These are phyloP conservation scores for Aspergillus sclerotioniger DNA, from an alignment of 495 filamentous ascomycete genomes.

Conservation along the genomic window DNA sequence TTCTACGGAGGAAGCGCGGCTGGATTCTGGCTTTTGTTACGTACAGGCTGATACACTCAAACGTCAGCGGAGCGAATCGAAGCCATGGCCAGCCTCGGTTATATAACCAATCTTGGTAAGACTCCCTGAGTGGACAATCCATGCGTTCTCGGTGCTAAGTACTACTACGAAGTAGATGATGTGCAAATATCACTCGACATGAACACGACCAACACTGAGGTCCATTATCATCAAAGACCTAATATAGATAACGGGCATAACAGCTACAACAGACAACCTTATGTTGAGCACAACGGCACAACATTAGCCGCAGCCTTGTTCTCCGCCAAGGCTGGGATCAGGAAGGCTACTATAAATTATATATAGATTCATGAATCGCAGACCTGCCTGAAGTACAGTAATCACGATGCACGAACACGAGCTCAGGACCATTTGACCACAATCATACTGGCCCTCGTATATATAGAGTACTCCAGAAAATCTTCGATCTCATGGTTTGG, in stretches of 20 bases:
- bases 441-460: too few species aligned
- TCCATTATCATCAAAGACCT: neutral
- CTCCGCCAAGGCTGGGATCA: too few species aligned
- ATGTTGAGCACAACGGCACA: too few species aligned
- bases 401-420: too few species aligned
- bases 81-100: slow-evolving; percentile 24
- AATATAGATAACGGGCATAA: neutral
- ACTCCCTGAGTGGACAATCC: slow-evolving; percentile 13
- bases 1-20: slow-evolving; percentile 1
- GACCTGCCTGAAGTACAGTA: too few species aligned
- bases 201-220: neutral
- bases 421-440: too few species aligned
- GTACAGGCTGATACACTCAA: neutral
- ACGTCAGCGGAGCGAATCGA: slow-evolving; percentile 3
- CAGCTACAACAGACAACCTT: too few species aligned
- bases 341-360: too few species aligned
- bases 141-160: neutral
- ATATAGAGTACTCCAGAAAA: too few species aligned
- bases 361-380: too few species aligned
- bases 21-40: neutral
- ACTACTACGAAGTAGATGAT: neutral
- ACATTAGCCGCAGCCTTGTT: too few species aligned
- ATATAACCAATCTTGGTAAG: slow-evolving; percentile 29
- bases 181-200: neutral
- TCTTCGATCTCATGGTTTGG: too few species aligned